phyloP scores from a whole-genome alignment of 495 filamentous ascomycete genomes.

The Penicillium antarcticum region DNA sequence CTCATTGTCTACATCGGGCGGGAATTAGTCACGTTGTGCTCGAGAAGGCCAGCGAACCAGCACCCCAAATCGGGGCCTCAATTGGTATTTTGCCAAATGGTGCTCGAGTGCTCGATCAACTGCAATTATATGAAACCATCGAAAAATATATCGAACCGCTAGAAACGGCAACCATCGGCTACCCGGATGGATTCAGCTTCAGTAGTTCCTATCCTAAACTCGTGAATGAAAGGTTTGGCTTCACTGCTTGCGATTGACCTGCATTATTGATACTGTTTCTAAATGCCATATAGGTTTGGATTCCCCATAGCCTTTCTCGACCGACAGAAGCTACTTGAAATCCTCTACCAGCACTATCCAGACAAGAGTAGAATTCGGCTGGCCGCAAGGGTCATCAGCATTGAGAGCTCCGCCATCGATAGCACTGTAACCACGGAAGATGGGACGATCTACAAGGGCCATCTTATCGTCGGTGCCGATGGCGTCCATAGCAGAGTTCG shows the following conservation, averaged over 20 bases:
- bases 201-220: slow-evolving; percentile 3
- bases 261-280: background rate
- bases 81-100: slow-evolving; percentile 33
- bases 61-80: slow-evolving; percentile 37
- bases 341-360: slow-evolving; percentile 15
- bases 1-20: slow-evolving; percentile 39
- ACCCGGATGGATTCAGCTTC: slow-evolving; percentile 14
- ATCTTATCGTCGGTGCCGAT: slow-evolving; percentile 47
- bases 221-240: slow-evolving; percentile 3
- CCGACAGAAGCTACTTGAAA: slow-evolving; percentile 25
- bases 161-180: slow-evolving; percentile 6
- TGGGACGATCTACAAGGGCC: slow-evolving; percentile 22
- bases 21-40: slow-evolving; percentile 50
- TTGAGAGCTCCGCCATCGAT: background rate
- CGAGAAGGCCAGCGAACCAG: slow-evolving; percentile 33
- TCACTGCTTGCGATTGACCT: background rate
- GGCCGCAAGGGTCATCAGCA: slow-evolving; percentile 9
- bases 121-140: slow-evolving; percentile 12
- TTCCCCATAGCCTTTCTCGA: slow-evolving; percentile 26
- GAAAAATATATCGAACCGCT: slow-evolving; percentile 8
- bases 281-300: slow-evolving; percentile 13
- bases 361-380: slow-evolving; percentile 9
- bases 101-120: slow-evolving; percentile 47
- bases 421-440: slow-evolving; percentile 6
- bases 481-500: slow-evolving; percentile 45